Evolutionary conservation across 1,284 basidiomycete species (phyloP).

Genomic region (Neolentinus lepideus): DNA sequence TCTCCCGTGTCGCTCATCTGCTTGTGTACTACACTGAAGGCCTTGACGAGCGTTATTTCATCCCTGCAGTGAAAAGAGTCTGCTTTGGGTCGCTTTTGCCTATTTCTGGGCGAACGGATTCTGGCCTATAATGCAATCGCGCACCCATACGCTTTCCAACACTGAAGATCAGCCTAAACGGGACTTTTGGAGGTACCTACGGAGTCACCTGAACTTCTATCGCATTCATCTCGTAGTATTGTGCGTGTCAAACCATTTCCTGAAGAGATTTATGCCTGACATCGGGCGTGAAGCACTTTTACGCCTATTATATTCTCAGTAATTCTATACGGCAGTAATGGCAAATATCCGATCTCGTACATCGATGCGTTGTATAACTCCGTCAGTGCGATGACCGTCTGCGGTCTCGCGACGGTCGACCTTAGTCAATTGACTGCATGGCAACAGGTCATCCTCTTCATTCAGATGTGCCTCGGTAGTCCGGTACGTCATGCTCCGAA

Average conservation of each 20-base stretch:
- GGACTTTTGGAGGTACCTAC: background rate
- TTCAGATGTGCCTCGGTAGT: slow-evolving; percentile 67
- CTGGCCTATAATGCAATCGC: background rate
- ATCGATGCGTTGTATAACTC: slow-evolving; percentile 73
- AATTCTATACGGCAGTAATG: slow-evolving; percentile 74
- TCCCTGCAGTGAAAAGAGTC: background rate
- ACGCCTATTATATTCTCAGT: slow-evolving; percentile 67
- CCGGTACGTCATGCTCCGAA: slow-evolving; percentile 43
- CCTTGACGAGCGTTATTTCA: background rate
- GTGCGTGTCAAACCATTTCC: background rate
- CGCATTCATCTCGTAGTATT: background rate
- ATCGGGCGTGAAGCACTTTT: slow-evolving; percentile 45
- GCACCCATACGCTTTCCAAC: background rate
- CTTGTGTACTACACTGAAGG: background rate
- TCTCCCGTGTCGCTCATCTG: background rate
- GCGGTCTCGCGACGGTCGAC: slow-evolving; percentile 70
- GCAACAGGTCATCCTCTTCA: slow-evolving; percentile 71
- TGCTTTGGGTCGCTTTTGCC: background rate
- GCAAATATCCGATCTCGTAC: slow-evolving; percentile 53
- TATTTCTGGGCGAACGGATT: background rate
- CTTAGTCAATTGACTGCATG: slow-evolving; percentile 66
- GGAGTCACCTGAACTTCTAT: background rate
- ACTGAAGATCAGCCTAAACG: background rate
- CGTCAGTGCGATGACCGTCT: slow-evolving; percentile 74
- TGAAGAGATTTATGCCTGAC: background rate